Conservation (phyloP, 257 asterid genomes). For the Salvia splendens region DNA sequence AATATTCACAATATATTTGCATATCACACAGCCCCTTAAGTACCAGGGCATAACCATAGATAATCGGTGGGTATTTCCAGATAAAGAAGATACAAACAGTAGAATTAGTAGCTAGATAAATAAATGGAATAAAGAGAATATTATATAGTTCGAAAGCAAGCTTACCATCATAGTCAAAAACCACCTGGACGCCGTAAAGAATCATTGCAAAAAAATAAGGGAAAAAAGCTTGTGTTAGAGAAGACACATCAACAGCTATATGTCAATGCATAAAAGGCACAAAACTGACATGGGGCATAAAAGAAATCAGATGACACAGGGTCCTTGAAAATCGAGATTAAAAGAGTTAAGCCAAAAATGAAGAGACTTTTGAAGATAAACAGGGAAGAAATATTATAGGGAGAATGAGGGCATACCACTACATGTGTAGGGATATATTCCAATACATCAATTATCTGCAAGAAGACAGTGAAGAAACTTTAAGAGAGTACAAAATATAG, state of each 20-base stretch:
- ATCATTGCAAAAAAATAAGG: constrained; percentile 27
- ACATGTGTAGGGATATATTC: constrained; percentile 92
- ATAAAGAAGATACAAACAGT: constrained; percentile 8
- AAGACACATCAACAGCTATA: constrained; percentile 23
- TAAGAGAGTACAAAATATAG: constrained; percentile 7
- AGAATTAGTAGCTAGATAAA: constrained; percentile 27
- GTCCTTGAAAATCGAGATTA: constrained; percentile 6
- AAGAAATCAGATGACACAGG: constrained; percentile 16
- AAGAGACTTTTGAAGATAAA: background rate
- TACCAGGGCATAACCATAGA: constrained; percentile 11
- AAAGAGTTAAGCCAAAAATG: constrained; percentile 2
- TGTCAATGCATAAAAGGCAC: constrained; percentile 19
- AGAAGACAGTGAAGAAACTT: constrained; percentile 24
- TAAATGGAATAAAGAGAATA: constrained; percentile 18
- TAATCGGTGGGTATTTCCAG: constrained; percentile 1
- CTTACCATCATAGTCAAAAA: constrained; percentile 97
- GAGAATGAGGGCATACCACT: constrained; percentile 59
- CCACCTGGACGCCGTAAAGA: constrained; percentile 59
- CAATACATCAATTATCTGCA: constrained; percentile 95
- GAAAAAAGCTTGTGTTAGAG: constrained; percentile 39
- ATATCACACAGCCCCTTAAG: constrained; percentile 7
- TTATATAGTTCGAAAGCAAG: constrained; percentile 24
- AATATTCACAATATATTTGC: too few relatives aligned
- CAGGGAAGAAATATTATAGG: too few relatives aligned
- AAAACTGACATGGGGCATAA: constrained; percentile 5